Base-by-base conservation (phyloP, 106 monocot genomes). In the Apostasia ramifera region DNA sequence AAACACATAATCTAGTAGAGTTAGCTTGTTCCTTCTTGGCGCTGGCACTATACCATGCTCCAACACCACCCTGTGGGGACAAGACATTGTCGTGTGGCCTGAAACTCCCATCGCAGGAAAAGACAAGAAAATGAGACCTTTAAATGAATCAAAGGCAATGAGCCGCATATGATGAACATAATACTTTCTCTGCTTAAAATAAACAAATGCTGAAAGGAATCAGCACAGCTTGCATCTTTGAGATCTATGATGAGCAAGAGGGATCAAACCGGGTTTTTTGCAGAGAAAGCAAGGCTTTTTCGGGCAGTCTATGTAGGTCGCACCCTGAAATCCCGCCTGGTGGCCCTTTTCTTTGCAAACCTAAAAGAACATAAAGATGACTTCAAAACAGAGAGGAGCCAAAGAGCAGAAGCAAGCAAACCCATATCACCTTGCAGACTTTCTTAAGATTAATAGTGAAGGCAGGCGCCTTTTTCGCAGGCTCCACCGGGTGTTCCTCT, bases 81-180 rank as follows among this genome's bases (percentile, higher is more conserved):
- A 95, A 46, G 83, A 75, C 77, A 95, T 78, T 52, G 94, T 95
- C 53, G 94, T 95, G 71, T 95, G 91, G 6, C 94, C 94, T 94
- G 61, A 41, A 46, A 44, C 67, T 53, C 67, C 43, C 3, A 42
- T 66, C 8, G 37, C 52, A 11, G 1, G 47, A 47, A 59, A 44
- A 49, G 40, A 47, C 54, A 4, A 70, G 57, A 26, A 26, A 26
- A 26, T 26, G 26, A 26, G 26, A 26, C 26, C 26, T 26, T 0
- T 26, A 26, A 26, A 26, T 26, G 26, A 26, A 26, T 26, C 26
- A 26, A 26, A 26, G 26, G 26, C 26, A 26, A 26, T 26, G 26
- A 0, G 26, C 26, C 26, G 26, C 26, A 26, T 26, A 26, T 26
- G 26, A 26, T 26, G 26, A 26, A 26, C 26, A 26, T 26, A 26